Base-by-base conservation (phyloP, 352 stramenopile species). In the Saprolegnia parasitica region DNA sequence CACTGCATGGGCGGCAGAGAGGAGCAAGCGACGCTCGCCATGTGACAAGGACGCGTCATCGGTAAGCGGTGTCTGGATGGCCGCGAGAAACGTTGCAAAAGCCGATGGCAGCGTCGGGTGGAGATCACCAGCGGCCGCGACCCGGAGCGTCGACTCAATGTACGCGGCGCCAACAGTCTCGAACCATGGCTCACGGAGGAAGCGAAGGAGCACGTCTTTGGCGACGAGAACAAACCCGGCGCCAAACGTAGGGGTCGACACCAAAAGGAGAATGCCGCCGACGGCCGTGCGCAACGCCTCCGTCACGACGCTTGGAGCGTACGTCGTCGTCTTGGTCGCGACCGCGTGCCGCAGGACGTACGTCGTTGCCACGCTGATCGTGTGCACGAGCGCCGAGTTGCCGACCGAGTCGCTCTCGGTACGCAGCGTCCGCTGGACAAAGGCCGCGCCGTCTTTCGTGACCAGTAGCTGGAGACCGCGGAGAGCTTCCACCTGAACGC, bases 381-480 rank as follows among this genome's bases (percentile, higher is more conserved):
- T 37, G 24, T 58, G 26, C 37, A 50, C 20, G 15, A 52, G 39
- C 32, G 63, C 47, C 13, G 32, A 10, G 23, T 46, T 47, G 13
- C 23, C 40, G 23, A 67, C n/a, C 29, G 54, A 47, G 21, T 58
- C 26, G 1, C 15, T 24, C 5, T 42, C 58, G 52, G 35, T 35
- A 60, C 52, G 52, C 26, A 56, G 15, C 21, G 58, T 46, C 20
- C 37, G 15, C 39, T 55, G 18, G 32, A 70, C 35, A 24, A 61
- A 70, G 18, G 49, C 24, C 6, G 63, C 63, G 49, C 63, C 63
- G 35, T 70, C 63, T 47, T 70, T 70, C 16, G 63, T 70, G 5
- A 57, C 15, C 23, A 70, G 23, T 5, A 47, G 21, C 39, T 70
- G 63, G 21, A 70, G 20, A 10, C 18, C 54, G 18, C 40, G 32